Evolutionary conservation across 1,139 yeast genomes (phyloP).

Genomic region (Lodderomyces elongisporus): DNA sequence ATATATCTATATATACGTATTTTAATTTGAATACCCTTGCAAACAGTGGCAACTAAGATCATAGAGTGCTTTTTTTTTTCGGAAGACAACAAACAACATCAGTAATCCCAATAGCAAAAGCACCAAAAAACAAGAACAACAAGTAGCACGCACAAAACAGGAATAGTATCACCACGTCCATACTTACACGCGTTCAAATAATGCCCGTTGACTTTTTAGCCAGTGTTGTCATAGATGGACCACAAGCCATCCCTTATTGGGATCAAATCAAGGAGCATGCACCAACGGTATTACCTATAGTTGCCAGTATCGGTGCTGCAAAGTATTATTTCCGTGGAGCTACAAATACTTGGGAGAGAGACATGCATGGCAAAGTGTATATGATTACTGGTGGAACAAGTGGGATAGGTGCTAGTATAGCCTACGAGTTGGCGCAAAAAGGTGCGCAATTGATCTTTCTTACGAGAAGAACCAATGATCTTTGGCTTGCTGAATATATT

Average conservation of each 20-base stretch:
- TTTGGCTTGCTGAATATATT: constrained; percentile 76
- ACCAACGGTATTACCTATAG: constrained; percentile 43
- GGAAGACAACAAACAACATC: too few relatives aligned
- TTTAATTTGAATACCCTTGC: too few relatives aligned
- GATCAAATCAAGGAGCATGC: constrained; percentile 47
- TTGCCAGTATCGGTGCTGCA: constrained; percentile 31
- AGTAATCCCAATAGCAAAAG: too few relatives aligned
- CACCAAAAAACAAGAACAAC: too few relatives aligned
- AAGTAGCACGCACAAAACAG: too few relatives aligned
- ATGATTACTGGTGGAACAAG: constrained; percentile 80
- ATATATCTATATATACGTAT: too few relatives aligned
- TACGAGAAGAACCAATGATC: constrained; percentile 58
- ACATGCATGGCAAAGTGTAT: constrained; percentile 85
- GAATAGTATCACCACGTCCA: too few relatives aligned
- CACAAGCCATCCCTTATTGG: constrained; percentile 68
- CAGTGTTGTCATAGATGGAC: constrained; percentile 63
- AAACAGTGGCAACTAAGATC: too few relatives aligned
- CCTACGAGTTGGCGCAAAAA: constrained; percentile 61
- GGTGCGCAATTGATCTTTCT: constrained; percentile 88
- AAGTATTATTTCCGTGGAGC: constrained; percentile 78
- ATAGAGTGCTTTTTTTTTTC: too few relatives aligned
- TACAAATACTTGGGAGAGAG: constrained; percentile 83
- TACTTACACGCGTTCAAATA: not conserved
- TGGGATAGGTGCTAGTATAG: constrained; percentile 80
- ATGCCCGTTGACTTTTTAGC: constrained; percentile 87